Percentiles rank a stretch among this genome's conserved stretches.
phyloP scores from a whole-genome alignment of 2,329 filamentous ascomycete species.

The Neofusicoccum sp. region DNA sequence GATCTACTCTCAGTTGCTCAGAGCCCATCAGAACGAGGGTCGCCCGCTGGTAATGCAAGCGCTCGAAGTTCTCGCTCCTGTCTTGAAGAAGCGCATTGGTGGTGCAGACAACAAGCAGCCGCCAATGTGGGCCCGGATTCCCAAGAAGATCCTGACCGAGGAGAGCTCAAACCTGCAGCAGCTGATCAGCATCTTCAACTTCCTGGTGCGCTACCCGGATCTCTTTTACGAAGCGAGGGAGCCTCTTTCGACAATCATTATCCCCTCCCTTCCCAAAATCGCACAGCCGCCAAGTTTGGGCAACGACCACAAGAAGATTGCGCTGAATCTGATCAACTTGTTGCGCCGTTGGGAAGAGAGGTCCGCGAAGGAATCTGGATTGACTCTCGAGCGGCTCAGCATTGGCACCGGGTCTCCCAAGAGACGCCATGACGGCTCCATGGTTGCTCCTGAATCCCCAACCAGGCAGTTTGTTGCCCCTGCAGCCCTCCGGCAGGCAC shows the following conservation, averaged over 20 bases:
- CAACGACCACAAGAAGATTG: constrained; percentile 87
- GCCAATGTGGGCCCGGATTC: constrained; percentile 84
- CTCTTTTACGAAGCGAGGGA: constrained; percentile 94
- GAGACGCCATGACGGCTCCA: constrained; percentile 69
- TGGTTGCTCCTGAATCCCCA: constrained; percentile 55
- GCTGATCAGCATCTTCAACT: constrained; percentile 96
- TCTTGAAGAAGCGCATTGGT: constrained; percentile 80
- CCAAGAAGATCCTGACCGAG: constrained; percentile 85
- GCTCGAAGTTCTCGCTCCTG: constrained; percentile 89
- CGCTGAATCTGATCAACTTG: constrained; percentile 83
- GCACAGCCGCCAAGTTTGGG: constrained; percentile 79
- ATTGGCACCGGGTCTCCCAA: constrained; percentile 46
- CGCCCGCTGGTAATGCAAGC: constrained; percentile 90
- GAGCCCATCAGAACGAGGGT: constrained; percentile 93
- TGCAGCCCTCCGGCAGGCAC: constrained; percentile 65
- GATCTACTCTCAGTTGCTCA: constrained; percentile 86
- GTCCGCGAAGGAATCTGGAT: constrained; percentile 73
- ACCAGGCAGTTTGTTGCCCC: constrained; percentile 40
- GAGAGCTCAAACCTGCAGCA: constrained; percentile 94
- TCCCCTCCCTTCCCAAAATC: constrained; percentile 84
- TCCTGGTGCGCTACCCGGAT: constrained; percentile 86
- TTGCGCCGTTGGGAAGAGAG: constrained; percentile 92
- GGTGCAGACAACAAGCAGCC: constrained; percentile 67
- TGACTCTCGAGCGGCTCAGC: constrained; percentile 38
- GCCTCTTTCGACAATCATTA: constrained; percentile 84